Conservation (phyloP, 768 basidiomycete genomes). For the Favolaschia claudopus region DNA sequence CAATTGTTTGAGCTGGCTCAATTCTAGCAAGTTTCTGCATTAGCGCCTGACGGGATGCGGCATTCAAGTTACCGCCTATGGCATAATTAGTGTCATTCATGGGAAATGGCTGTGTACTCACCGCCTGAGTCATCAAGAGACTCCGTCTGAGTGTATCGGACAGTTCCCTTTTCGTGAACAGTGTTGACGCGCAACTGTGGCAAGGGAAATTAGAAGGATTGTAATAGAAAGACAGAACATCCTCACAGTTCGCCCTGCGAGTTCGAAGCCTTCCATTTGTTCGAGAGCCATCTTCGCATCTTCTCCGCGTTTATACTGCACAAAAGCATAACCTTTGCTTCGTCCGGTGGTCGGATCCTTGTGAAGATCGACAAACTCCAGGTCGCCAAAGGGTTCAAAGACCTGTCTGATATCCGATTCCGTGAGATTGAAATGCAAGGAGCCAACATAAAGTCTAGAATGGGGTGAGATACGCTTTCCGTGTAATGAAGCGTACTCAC, state of each 20-base stretch:
- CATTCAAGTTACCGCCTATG: conserved; percentile 95
- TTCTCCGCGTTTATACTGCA: conserved; percentile 94
- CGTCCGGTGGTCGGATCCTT: conserved; percentile 93
- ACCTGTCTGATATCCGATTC: conserved; percentile 99
- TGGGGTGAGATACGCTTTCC: conserved; percentile 12
- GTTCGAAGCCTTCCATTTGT: conserved; percentile 98
- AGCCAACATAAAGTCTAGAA: conserved; percentile 91
- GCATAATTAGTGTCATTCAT: conserved; percentile 13
- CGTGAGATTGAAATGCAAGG: conserved; percentile 95
- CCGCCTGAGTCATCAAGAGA: conserved; percentile 91
- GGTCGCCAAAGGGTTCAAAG: conserved; percentile 97
- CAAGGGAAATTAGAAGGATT: conserved; percentile 24
- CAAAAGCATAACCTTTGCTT: conserved; percentile 97
- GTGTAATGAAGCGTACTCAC: conserved; percentile 48
- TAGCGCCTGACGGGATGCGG: conserved; percentile 97
- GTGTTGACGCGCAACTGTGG: conserved; percentile 86
- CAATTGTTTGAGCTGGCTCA: conserved; percentile 66
- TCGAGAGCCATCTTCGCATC: conserved; percentile 97
- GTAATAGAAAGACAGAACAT: not conserved
- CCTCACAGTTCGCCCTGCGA: conserved; percentile 91
- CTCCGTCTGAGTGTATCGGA: conserved; percentile 77
- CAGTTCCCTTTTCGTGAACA: conserved; percentile 89
- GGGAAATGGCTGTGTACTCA: conserved; percentile 36
- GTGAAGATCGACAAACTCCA: conserved; percentile 98
- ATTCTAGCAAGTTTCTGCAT: conserved; percentile 99